These are phyloP conservation scores for Ilyonectria destructans DNA, from an alignment of 2,329 filamentous ascomycete genomes.

Conservation along the genomic window DNA sequence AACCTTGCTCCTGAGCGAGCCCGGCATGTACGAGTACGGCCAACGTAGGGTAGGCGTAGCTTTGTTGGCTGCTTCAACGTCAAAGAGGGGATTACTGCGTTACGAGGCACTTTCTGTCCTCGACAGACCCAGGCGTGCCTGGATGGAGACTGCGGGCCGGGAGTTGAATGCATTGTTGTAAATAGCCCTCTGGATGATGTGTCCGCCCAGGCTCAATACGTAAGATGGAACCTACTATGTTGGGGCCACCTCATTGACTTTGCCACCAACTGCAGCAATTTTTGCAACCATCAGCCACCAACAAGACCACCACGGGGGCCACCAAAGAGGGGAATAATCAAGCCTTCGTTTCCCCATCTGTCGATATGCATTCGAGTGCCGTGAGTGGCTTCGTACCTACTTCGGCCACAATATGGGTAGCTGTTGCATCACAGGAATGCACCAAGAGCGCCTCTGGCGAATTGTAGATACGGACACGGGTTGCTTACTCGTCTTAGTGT, in stretches of 20 bases:
- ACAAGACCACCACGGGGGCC: constrained; percentile 3
- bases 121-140: constrained; percentile 8
- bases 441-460: constrained; percentile 7
- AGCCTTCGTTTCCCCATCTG: constrained; percentile 14
- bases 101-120: constrained; percentile 6
- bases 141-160: neutral
- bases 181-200: constrained; percentile 15
- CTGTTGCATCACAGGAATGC: constrained; percentile 28
- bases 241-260: constrained; percentile 16
- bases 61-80: neutral
- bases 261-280: neutral
- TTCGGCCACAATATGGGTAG: constrained; percentile 24
- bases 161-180: constrained; percentile 13
- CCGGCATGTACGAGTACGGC: constrained; percentile 13
- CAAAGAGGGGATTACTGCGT: neutral
- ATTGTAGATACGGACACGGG: constrained; percentile 7
- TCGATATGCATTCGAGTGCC: constrained; percentile 19
- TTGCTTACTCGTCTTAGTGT: constrained; percentile 11
- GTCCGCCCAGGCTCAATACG: constrained; percentile 15
- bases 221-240: constrained; percentile 22
- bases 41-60: constrained; percentile 19
- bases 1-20: constrained; percentile 5
- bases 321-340: constrained; percentile 13
- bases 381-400: constrained; percentile 30
- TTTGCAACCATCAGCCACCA: constrained; percentile 9